phyloP scores from a whole-genome alignment of 2,329 filamentous ascomycete genomes.

The Diplodia intermedia region DNA sequence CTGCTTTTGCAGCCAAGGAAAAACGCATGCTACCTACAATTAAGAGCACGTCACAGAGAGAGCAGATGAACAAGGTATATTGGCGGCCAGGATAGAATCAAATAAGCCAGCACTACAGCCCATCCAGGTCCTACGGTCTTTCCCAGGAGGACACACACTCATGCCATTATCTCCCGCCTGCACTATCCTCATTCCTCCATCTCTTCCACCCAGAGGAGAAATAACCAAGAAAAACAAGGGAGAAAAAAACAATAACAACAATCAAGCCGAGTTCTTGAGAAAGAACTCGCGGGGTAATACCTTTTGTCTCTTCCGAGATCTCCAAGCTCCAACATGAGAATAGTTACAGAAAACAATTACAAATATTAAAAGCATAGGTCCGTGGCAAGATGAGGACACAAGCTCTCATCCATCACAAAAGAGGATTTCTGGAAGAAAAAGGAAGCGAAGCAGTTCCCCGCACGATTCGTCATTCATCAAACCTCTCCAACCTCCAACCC shows the following conservation, averaged over 20 bases:
- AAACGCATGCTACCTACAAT: too few relatives aligned
- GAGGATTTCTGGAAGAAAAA: neutral
- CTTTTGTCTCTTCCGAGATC: neutral
- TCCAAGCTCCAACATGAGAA: neutral
- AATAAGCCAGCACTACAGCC: neutral
- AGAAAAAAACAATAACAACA: neutral
- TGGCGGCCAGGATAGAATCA: neutral
- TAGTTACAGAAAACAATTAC: neutral
- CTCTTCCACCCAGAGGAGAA: neutral
- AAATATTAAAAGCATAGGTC: neutral
- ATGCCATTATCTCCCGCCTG: neutral
- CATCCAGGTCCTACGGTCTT: neutral
- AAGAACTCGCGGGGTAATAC: neutral
- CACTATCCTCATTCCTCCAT: neutral
- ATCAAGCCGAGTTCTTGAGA: neutral
- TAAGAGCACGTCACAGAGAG: too few relatives aligned
- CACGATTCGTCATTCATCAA: neutral
- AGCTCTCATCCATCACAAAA: neutral
- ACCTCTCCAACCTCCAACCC: conserved; percentile 43
- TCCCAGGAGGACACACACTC: neutral
- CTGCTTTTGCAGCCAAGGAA: too few relatives aligned
- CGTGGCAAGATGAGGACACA: neutral
- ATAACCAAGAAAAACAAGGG: neutral
- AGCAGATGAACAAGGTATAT: neutral
- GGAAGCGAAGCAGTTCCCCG: neutral